These are phyloP conservation scores for Colletotrichum sp. DNA, from an alignment of 2,329 filamentous ascomycete species.

Conservation along the genomic window DNA sequence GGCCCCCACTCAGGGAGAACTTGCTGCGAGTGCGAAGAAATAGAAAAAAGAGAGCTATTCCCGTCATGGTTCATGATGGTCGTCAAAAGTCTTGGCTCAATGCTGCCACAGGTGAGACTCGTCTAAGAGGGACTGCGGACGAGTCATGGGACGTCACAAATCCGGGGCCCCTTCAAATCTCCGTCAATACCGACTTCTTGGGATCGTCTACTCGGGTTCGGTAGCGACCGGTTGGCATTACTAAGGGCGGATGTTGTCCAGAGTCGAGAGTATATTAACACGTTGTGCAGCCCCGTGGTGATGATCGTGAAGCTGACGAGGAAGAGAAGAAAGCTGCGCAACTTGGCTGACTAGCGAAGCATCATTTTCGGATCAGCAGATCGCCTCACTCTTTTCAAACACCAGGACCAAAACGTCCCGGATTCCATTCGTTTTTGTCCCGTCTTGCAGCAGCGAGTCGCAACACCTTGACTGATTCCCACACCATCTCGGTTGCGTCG, in stretches of 20 bases:
- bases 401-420: neutral
- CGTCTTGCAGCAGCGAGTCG: neutral
- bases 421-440: conserved; percentile 1
- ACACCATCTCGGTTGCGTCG: neutral
- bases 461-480: neutral
- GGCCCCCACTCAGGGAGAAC: neutral
- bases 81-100: conserved; percentile 6
- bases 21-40: neutral
- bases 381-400: neutral
- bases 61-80: neutral
- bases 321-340: neutral
- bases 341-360: neutral
- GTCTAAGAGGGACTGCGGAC: neutral
- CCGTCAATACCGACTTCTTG: neutral
- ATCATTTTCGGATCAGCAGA: neutral
- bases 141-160: conserved; percentile 1
- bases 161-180: conserved; percentile 1
- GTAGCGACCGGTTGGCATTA: neutral
- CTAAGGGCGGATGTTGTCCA: neutral
- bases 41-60: neutral
- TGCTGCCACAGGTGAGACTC: neutral
- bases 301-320: neutral
- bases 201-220: neutral
- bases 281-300: neutral
- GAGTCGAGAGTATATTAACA: conserved; percentile 1